Evolutionary conservation across 2,329 filamentous ascomycete species (phyloP), one percentile per base, ranked within the genome.

Genomic region (Microsporum ferrugineum): DNA sequence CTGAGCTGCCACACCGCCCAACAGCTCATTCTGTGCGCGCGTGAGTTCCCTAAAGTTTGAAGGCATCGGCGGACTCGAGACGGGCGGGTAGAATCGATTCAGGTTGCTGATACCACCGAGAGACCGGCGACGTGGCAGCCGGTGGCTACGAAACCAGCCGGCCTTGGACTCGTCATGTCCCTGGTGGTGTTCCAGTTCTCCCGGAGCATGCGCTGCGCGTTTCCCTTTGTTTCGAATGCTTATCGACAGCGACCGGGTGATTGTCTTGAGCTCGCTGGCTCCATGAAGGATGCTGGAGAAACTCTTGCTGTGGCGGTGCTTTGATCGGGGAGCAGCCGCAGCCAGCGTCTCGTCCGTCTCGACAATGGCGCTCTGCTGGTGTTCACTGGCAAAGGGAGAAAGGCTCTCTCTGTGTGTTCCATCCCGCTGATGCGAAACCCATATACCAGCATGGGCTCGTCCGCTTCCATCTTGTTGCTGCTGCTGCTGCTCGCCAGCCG

Each of bases 1-100:
- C 65, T 78, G 76, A n/a, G 76, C 77, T n/a, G 77, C 77, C 3
- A 77, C 74, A 23, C 77, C 77, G 6, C 72, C 71, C 36, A 66
- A 72, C n/a, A 72, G 66, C 47, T 75, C 69, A 62, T 75, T 68
- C 0, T 75, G 72, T 36, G 77, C 64, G 41, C 76, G 66, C 3
- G 76, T 75, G 27, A 73, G 72, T 49, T 73, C 49, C 49, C 17
- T 53, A 27, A 33, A 34, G 49, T 53, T 31, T 7, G 49, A 31
- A 12, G 49, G 49, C 5, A 53, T n/a, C 10, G 49, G 49, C 27
- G 49, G 49, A 5, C 49, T 55, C 66, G 67, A 39, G 66, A 69
- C 60, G 72, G 71, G 55, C n/a, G 55, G 33, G 23, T 57, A 39
- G 61, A 72, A 72, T 23, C 66, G 67, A 5, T 72, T 71, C 38